Evolutionary conservation across 2,329 filamentous ascomycete species (phyloP).

Genomic region (Fusarium anthophilum): DNA sequence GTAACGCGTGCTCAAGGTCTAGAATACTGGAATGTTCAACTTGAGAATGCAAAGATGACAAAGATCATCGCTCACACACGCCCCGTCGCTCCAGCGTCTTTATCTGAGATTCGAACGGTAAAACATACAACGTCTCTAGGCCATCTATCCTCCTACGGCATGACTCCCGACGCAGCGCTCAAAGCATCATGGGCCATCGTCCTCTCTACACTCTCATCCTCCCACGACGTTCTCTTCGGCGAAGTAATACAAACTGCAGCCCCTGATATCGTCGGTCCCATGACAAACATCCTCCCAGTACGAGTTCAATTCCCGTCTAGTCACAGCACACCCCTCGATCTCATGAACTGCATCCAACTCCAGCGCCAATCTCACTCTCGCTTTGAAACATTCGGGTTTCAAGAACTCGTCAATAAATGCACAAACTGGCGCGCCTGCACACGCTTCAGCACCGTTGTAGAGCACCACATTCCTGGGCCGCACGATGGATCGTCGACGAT

Average conservation of each 20-base stretch:
- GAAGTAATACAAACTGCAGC: conserved; percentile 59
- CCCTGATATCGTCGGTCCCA: conserved; percentile 59
- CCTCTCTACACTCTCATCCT: conserved; percentile 59
- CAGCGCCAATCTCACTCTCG: conserved; percentile 59
- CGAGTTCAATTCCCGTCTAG: conserved; percentile 57
- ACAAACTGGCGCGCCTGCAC: conserved; percentile 65
- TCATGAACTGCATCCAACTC: conserved; percentile 59
- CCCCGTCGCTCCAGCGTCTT: conserved; percentile 49
- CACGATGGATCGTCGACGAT: conserved; percentile 52
- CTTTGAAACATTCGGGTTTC: conserved; percentile 61
- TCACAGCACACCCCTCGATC: conserved; percentile 57
- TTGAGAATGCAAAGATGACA: conserved; percentile 59
- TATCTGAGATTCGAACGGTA: conserved; percentile 51
- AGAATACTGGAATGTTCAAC: conserved; percentile 57
- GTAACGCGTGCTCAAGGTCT: conserved; percentile 51
- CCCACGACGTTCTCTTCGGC: conserved; percentile 65
- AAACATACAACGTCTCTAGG: conserved; percentile 53
- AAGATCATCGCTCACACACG: conserved; percentile 54
- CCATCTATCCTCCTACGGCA: conserved; percentile 54
- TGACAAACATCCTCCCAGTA: conserved; percentile 59
- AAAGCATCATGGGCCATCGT: conserved; percentile 68
- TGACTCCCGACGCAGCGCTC: conserved; percentile 62
- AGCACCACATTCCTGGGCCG: conserved; percentile 52
- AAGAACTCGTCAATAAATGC: conserved; percentile 62
- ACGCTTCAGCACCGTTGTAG: conserved; percentile 63